Evolutionary conservation across 2,329 filamentous ascomycete species (phyloP).

Genomic region (Neobulgaria alba): DNA sequence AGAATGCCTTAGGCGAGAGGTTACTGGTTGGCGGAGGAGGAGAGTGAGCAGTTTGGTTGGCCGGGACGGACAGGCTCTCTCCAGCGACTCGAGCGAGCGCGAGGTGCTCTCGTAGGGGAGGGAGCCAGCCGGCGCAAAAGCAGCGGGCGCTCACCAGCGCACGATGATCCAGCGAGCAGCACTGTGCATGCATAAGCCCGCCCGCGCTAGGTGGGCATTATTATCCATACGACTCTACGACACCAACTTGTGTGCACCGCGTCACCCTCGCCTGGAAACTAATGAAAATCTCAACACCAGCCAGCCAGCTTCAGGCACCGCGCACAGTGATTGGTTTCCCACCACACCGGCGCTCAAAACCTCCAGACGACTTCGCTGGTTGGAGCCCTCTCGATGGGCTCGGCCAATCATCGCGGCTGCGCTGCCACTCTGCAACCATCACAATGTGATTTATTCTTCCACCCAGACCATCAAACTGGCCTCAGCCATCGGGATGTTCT

Average conservation of each 20-base stretch:
- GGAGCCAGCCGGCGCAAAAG: slow-evolving; percentile 1
- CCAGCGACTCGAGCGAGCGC: too few relatives aligned
- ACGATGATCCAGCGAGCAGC: not conserved
- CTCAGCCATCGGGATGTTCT: too few relatives aligned
- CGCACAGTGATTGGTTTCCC: too few relatives aligned
- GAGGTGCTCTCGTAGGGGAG: not conserved
- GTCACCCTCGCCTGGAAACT: slow-evolving; percentile 8
- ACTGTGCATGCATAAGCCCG: slow-evolving; percentile 25
- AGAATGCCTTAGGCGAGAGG: too few relatives aligned
- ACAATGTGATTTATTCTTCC: too few relatives aligned
- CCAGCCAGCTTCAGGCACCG: too few relatives aligned
- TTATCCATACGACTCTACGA: slow-evolving; percentile 8
- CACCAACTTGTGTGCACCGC: slow-evolving; percentile 1
- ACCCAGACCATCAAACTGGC: too few relatives aligned
- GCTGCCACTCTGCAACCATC: too few relatives aligned
- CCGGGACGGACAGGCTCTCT: slow-evolving; percentile 1
- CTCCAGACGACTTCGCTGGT: too few relatives aligned
- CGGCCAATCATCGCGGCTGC: too few relatives aligned
- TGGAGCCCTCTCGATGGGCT: too few relatives aligned
- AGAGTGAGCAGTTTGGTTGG: slow-evolving; percentile 2
- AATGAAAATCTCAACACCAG: not conserved
- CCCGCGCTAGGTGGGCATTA: slow-evolving; percentile 12
- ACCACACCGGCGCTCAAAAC: too few relatives aligned
- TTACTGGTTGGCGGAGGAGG: not conserved
- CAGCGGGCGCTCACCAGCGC: not conserved